A percentile compares a stretch with the other conserved stretches of the same genome.
phyloP scores from a whole-genome alignment of 75 land plant genomes.

The Cupressus sempervirens region DNA sequence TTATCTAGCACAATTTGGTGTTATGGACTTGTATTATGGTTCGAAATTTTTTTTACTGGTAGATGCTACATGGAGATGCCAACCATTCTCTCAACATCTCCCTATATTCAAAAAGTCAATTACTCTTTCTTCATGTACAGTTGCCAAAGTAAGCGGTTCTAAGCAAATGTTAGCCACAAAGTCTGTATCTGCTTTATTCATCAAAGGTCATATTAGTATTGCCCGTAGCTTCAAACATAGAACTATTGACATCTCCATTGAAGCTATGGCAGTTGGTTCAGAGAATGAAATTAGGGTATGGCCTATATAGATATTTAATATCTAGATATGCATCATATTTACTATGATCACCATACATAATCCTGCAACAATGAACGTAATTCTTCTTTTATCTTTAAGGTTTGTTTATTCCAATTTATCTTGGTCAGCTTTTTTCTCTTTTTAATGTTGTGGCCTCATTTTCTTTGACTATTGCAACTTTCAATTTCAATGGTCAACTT shows the following conservation, averaged over 20 bases:
- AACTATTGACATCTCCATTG: constrained; percentile 86
- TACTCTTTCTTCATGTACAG: constrained; percentile 29
- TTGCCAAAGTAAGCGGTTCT: constrained; percentile 13
- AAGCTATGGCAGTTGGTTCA: constrained; percentile 34
- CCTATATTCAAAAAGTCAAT: constrained; percentile 79
- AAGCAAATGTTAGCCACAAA: constrained; percentile 31
- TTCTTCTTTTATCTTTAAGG: background rate
- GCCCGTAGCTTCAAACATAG: constrained; percentile 66
- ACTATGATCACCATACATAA: background rate
- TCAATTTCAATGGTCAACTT: too few relatives aligned
- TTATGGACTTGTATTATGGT: constrained; percentile 90
- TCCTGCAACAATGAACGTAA: background rate
- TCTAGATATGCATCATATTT: background rate
- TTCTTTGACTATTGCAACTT: too few relatives aligned
- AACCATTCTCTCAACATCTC: constrained; percentile 71
- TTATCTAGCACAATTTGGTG: constrained; percentile 40
- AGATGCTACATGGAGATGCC: constrained; percentile 85
- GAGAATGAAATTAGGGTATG: constrained; percentile 45
- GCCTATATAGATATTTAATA: constrained; percentile 76
- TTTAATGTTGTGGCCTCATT: too few relatives aligned
- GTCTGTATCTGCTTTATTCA: constrained; percentile 37
- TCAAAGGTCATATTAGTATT: constrained; percentile 72
- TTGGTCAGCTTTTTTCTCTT: too few relatives aligned
- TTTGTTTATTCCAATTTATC: background rate
- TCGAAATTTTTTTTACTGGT: constrained; percentile 77